phyloP scores from a whole-genome alignment of 495 filamentous ascomycete genomes.

The Penicillium cataractarum region DNA sequence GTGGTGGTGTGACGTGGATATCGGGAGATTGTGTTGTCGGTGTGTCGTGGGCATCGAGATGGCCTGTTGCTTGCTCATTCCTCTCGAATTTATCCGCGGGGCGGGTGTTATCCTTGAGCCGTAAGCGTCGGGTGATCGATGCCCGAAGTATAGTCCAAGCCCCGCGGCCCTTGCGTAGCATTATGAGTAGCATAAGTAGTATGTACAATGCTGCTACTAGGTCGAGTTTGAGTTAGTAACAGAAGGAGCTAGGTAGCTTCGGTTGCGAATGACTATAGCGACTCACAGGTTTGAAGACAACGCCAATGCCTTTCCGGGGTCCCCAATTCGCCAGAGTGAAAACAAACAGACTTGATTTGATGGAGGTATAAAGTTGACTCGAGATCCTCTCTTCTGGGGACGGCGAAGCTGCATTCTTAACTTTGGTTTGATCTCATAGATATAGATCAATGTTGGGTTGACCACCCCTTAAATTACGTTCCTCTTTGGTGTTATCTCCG shows the following conservation, averaged over 20 bases:
- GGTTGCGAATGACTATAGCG: background rate
- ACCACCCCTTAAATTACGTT: background rate
- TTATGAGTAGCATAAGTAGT: conserved; percentile 15
- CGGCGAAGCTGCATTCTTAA: background rate
- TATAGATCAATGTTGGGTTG: background rate
- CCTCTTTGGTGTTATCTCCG: background rate
- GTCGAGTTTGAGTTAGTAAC: background rate
- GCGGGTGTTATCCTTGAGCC: conserved; percentile 1
- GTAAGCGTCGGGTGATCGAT: conserved; percentile 11
- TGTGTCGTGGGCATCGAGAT: background rate
- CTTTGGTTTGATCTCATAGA: background rate
- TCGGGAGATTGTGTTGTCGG: background rate
- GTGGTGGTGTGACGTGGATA: conserved; percentile 1
- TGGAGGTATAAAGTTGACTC: background rate
- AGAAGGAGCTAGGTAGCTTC: background rate
- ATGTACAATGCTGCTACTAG: background rate
- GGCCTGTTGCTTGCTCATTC: background rate
- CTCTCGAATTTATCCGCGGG: background rate
- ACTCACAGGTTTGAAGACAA: background rate
- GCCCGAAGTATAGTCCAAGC: conserved; percentile 9
- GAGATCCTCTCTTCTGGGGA: background rate
- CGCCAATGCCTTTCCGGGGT: background rate
- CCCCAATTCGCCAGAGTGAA: background rate
- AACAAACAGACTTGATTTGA: background rate
- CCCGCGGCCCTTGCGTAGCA: conserved; percentile 14